Percentiles rank a stretch among this genome's conserved stretches.
These are phyloP conservation scores for Phytophthora citrophthora DNA, from an alignment of 352 stramenopile genomes.

Conservation along the genomic window DNA sequence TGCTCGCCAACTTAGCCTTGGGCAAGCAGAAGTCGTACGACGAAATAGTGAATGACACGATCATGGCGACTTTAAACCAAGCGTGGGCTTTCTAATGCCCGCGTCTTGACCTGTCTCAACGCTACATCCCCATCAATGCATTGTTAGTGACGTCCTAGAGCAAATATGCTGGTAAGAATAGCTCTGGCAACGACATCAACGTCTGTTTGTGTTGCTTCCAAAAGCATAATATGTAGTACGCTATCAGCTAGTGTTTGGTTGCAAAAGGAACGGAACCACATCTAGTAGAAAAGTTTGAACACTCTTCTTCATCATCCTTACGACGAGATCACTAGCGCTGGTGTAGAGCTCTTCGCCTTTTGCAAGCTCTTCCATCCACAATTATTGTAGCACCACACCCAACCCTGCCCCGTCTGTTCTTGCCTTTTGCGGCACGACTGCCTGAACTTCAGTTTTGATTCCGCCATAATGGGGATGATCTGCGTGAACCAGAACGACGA, in stretches of 20 bases:
- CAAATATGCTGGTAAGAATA: neutral
- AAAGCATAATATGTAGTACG: too few relatives aligned
- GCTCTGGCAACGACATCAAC: too few relatives aligned
- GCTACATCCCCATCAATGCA: conserved; percentile 55
- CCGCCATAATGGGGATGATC: conserved; percentile 58
- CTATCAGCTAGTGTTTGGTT: too few relatives aligned
- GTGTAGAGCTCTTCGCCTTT: neutral
- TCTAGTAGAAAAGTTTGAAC: too few relatives aligned
- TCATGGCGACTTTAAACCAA: conserved; percentile 90
- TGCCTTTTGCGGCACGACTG: conserved; percentile 21
- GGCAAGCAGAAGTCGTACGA: conserved; percentile 82
- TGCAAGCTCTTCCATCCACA: neutral
- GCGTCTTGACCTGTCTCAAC: conserved; percentile 89
- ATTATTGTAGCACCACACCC: conserved; percentile 4
- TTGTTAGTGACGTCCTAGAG: neutral
- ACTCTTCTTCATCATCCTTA: too few relatives aligned
- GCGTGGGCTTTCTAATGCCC: conserved; percentile 62
- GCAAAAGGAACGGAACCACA: too few relatives aligned
- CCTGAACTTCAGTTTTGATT: conserved; percentile 19
- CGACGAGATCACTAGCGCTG: too few relatives aligned
- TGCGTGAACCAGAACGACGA: conserved; percentile 71
- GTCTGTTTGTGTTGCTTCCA: too few relatives aligned
- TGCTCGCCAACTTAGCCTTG: conserved; percentile 80
- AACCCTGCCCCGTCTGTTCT: conserved; percentile 25
- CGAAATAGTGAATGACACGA: conserved; percentile 72